Evolutionary conservation across 2,329 filamentous ascomycete species (phyloP).

Genomic region (Cercospora sesami): DNA sequence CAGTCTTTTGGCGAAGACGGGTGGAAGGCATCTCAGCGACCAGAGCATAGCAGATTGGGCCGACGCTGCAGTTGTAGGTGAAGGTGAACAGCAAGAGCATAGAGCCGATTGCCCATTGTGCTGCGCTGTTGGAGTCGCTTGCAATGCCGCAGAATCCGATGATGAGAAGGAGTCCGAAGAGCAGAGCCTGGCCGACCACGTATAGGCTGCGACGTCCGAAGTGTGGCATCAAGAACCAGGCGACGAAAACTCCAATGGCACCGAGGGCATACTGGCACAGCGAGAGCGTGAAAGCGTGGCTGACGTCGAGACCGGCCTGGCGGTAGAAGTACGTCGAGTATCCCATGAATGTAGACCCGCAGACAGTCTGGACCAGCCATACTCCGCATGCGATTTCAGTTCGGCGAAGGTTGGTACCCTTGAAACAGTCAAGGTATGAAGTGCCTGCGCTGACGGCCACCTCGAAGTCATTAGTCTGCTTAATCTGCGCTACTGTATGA

Average conservation of each 20-base stretch:
- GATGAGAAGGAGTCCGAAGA: slow-evolving; percentile 22
- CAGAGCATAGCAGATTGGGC: slow-evolving; percentile 31
- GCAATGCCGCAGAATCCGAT: slow-evolving; percentile 30
- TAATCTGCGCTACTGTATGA: slow-evolving; percentile 42
- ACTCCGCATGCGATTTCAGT: slow-evolving; percentile 45
- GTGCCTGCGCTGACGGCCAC: slow-evolving; percentile 34
- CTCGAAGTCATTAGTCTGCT: slow-evolving; percentile 42
- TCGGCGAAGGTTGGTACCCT: slow-evolving; percentile 47
- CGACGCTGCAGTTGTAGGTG: slow-evolving; percentile 31
- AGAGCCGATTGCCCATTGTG: slow-evolving; percentile 29
- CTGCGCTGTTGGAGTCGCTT: slow-evolving; percentile 4
- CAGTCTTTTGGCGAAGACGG: slow-evolving; percentile 34
- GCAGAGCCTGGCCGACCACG: slow-evolving; percentile 30
- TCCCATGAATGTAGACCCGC: slow-evolving; percentile 38
- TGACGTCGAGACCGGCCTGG: slow-evolving; percentile 41
- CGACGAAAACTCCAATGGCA: slow-evolving; percentile 35
- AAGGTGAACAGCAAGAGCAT: slow-evolving; percentile 26
- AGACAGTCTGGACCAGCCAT: slow-evolving; percentile 42
- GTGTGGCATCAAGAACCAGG: slow-evolving; percentile 38
- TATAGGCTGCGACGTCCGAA: slow-evolving; percentile 42
- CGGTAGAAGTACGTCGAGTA: slow-evolving; percentile 43
- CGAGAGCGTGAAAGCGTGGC: slow-evolving; percentile 37
- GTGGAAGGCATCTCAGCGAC: slow-evolving; percentile 35
- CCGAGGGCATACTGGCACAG: slow-evolving; percentile 40
- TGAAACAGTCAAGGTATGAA: slow-evolving; percentile 43